Evolutionary conservation across 2,329 filamentous ascomycete genomes (phyloP), one percentile per base, ranked within the genome.

Genomic region (Trichoderma semiorbis): DNA sequence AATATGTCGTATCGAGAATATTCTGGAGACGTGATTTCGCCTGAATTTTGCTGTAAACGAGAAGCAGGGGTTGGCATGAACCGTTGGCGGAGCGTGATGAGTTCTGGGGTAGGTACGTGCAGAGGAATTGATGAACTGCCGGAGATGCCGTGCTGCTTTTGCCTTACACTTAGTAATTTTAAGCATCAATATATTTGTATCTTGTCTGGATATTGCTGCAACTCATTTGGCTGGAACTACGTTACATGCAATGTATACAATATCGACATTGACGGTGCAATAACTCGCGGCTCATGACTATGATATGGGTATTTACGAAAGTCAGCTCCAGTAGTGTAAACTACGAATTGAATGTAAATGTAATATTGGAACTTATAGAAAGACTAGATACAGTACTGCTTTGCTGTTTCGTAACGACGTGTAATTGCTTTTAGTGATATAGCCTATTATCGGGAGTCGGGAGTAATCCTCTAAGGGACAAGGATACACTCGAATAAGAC

Each of bases 321-420:
- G n/a, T 11, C 1, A 12, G n/a, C 8, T 3, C 1, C 6, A 21
- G 0, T 10, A 3, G 5, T 1, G 3, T 0, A 5, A 50, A 6
- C 5, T 50, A 24, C n/a, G n/a, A 12, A n/a, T 11, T 4, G 6
- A 21, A 18, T 50, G 8, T 21, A 21, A 21, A 21, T 5, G 7
- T 11, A 5, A n/a, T n/a, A n/a, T n/a, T n/a, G n/a, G n/a, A n/a
- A 11, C 10, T n/a, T 47, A 11, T n/a, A 10, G 43, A 21, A 11
- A 11, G 8, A 6, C 10, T 21, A 1, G 10, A 12, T 24, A 50
- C 11, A 11, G 0, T 6, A 24, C 47, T 24, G 10, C 11, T 50
- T 24, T 12, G 47, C n/a, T 24, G 47, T 21, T 50, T 6, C 24
- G 11, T 50, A 11, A 21, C 47, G 11, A 6, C 2, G n/a, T 12